Conservation (phyloP, 1,139 yeast genomes). For the Meyerozyma sp. region DNA sequence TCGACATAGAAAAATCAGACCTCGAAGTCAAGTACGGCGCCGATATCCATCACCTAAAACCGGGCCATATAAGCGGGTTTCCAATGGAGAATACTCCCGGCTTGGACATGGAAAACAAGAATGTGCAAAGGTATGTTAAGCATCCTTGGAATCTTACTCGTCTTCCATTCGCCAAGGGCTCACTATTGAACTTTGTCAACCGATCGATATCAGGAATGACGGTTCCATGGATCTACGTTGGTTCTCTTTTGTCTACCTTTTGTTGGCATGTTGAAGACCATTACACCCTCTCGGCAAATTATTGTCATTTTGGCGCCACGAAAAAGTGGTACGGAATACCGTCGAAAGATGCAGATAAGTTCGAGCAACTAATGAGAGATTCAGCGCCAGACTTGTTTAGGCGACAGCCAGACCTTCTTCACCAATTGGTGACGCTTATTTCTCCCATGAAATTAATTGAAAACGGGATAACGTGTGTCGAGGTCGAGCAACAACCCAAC, state of each 20-base stretch:
- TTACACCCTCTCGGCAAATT: conserved; percentile 71
- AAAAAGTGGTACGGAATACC: conserved; percentile 82
- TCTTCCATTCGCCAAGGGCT: conserved; percentile 61
- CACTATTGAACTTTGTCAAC: conserved; percentile 54
- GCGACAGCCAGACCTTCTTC: conserved; percentile 83
- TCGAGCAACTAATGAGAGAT: conserved; percentile 49
- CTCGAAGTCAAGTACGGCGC: conserved; percentile 71
- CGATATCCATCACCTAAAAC: conserved; percentile 57
- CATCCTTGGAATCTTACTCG: conserved; percentile 68
- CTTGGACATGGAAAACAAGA: conserved; percentile 12
- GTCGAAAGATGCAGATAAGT: conserved; percentile 43
- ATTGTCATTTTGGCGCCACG: conserved; percentile 69
- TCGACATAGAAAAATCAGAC: conserved; percentile 39
- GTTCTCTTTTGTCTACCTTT: conserved; percentile 68
- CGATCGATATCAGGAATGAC: conserved; percentile 77
- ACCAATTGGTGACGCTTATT: conserved; percentile 76
- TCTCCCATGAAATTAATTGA: conserved; percentile 57
- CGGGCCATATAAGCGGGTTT: conserved; percentile 68
- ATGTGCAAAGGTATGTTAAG: conserved; percentile 30
- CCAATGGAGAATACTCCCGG: conserved; percentile 40
- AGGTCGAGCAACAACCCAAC: conserved; percentile 77
- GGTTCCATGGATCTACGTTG: conserved; percentile 75
- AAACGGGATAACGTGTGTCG: conserved; percentile 56
- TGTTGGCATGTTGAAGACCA: conserved; percentile 89
- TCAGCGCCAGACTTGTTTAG: conserved; percentile 79